Evolutionary conservation across 2,329 filamentous ascomycete species (phyloP).

Genomic region (Clarireedia hainanense): DNA sequence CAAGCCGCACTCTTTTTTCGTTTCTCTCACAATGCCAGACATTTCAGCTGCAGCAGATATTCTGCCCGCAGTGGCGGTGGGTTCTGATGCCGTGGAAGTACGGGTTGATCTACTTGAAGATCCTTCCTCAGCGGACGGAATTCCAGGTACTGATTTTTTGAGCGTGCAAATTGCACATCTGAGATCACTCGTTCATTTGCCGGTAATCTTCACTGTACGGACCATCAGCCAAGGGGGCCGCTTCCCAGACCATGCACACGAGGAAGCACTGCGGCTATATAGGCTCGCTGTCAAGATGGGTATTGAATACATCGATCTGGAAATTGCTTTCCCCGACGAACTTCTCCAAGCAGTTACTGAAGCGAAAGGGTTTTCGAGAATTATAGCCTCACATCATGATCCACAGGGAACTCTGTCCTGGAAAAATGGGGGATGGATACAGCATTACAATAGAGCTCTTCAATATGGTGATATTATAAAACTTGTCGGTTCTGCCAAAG

Average conservation of each 20-base stretch:
- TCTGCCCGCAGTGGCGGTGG: conserved; percentile 67
- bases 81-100: conserved; percentile 87
- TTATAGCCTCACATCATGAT: conserved; percentile 96
- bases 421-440: conserved; percentile 88
- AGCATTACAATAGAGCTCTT: conserved; percentile 81
- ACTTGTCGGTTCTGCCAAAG: conserved; percentile 73
- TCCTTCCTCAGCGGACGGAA: conserved; percentile 41
- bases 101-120: conserved; percentile 86
- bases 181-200: conserved; percentile 62
- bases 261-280: conserved; percentile 70
- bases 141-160: conserved; percentile 66
- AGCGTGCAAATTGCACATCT: conserved; percentile 74
- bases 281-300: conserved; percentile 71
- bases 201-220: conserved; percentile 87
- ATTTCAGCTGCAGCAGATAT: conserved; percentile 55
- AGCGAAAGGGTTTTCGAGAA: conserved; percentile 61
- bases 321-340: conserved; percentile 77
- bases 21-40: conserved; percentile 78
- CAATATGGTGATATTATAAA: conserved; percentile 93
- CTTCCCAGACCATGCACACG: conserved; percentile 69
- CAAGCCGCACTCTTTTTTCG: conserved; percentile 80
- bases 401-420: conserved; percentile 71
- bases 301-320: conserved; percentile 87
- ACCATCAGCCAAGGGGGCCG: conserved; percentile 79
- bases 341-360: conserved; percentile 62